phyloP scores from a whole-genome alignment of 208 protist species.

The Leishmania tropica region DNA sequence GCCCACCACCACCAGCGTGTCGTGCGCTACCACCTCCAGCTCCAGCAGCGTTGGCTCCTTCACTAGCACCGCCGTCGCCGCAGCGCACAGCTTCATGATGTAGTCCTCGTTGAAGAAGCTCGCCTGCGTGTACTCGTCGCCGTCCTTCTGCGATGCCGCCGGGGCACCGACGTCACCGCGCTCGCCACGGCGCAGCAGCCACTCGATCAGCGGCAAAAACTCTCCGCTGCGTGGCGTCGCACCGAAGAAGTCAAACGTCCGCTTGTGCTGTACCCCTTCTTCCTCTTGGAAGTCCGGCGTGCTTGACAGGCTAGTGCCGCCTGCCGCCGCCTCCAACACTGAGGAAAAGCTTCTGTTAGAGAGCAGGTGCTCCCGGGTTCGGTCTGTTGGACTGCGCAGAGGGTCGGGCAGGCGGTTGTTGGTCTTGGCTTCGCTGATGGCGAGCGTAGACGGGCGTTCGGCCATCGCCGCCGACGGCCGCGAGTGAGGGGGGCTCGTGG shows the following conservation, averaged over 20 bases:
- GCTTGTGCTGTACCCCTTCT: slow-evolving; percentile 11
- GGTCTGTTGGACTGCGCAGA: not conserved
- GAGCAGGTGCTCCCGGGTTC: not conserved
- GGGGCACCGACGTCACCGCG: slow-evolving; percentile 5
- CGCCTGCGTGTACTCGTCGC: slow-evolving; percentile 5
- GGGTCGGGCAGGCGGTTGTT: not conserved
- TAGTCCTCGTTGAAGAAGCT: slow-evolving; percentile 33
- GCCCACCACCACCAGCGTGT: slow-evolving; percentile 79
- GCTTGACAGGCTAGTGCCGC: not conserved
- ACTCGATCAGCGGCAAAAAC: slow-evolving; percentile 38
- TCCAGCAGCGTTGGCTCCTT: slow-evolving; percentile 44
- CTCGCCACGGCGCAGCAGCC: slow-evolving; percentile 31
- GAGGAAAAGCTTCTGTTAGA: slow-evolving; percentile 8
- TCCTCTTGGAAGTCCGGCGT: slow-evolving; percentile 9
- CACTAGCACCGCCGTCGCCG: slow-evolving; percentile 37
- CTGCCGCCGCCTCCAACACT: not conserved
- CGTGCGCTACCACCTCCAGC: slow-evolving; percentile 32
- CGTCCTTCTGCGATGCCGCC: not conserved
- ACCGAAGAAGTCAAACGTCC: slow-evolving; percentile 19
- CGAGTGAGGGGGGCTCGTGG: not conserved
- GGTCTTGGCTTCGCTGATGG: not conserved
- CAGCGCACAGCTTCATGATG: slow-evolving; percentile 43
- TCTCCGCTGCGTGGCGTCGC: slow-evolving; percentile 20
- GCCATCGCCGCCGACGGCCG: not conserved
- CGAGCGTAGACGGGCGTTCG: not conserved